Conservation (phyloP, 2,329 filamentous ascomycete species). For the Diaporthe sp. region DNA sequence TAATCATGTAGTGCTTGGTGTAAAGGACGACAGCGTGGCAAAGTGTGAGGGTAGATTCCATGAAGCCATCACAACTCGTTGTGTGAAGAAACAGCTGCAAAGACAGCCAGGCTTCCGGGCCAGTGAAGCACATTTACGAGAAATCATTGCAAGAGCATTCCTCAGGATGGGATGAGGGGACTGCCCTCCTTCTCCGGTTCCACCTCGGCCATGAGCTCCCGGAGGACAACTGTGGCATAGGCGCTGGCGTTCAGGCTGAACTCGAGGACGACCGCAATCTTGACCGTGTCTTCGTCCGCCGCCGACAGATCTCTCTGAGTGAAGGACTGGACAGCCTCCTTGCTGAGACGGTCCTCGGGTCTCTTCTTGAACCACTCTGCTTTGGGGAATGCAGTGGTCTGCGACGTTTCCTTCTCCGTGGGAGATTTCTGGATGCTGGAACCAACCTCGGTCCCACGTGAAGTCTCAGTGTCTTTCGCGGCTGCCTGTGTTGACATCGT, state of each 20-base stretch:
- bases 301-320: constrained; percentile 41
- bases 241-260: constrained; percentile 53
- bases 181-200: constrained; percentile 34
- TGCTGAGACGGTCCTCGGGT: constrained; percentile 2
- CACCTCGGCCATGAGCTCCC: constrained; percentile 48
- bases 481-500: neutral
- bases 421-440: neutral
- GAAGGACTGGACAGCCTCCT: constrained; percentile 39
- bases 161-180: constrained; percentile 23
- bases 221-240: constrained; percentile 53
- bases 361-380: constrained; percentile 8
- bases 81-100: neutral
- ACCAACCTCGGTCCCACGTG: neutral
- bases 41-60: neutral
- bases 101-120: neutral
- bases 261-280: constrained; percentile 53
- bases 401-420: neutral
- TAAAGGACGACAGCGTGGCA: neutral
- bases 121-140: neutral
- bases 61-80: too few relatives aligned
- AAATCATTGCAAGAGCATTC: too few relatives aligned
- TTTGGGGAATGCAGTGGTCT: neutral
- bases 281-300: constrained; percentile 43
- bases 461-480: neutral
- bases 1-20: neutral